A percentile compares a stretch with the other conserved stretches of the same genome.
Conservation (phyloP, 2,329 filamentous ascomycete species). For the Juglanconis sp. region DNA sequence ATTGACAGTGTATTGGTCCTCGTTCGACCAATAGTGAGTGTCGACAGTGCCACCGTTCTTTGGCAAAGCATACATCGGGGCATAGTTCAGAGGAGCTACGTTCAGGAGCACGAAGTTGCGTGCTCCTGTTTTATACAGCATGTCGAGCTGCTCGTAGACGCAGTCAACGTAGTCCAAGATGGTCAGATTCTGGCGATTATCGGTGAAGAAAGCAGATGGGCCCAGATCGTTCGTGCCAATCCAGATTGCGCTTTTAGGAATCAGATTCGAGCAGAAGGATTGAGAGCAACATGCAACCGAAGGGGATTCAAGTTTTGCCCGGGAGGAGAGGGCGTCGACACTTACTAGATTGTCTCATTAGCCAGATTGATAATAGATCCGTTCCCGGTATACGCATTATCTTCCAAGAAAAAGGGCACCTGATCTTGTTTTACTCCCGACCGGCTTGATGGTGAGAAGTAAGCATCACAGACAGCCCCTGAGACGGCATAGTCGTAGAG, state of each 20-base stretch:
- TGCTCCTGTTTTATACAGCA: slow-evolving; percentile 48
- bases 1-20: slow-evolving; percentile 37
- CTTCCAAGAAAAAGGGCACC: slow-evolving; percentile 16
- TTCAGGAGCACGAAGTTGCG: slow-evolving; percentile 59
- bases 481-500: slow-evolving; percentile 23
- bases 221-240: slow-evolving; percentile 63
- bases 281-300: background rate
- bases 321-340: background rate
- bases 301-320: background rate
- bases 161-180: slow-evolving; percentile 49
- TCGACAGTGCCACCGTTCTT: slow-evolving; percentile 39
- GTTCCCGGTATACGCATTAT: slow-evolving; percentile 10
- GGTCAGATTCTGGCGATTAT: slow-evolving; percentile 49
- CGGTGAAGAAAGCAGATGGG: slow-evolving; percentile 48
- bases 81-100: slow-evolving; percentile 48
- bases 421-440: slow-evolving; percentile 17
- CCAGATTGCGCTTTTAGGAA: slow-evolving; percentile 42
- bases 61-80: slow-evolving; percentile 49
- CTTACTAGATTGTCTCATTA: slow-evolving; percentile 17
- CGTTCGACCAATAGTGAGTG: slow-evolving; percentile 45
- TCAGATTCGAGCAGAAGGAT: too few species aligned
- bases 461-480: slow-evolving; percentile 21
- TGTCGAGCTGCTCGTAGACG: slow-evolving; percentile 46
- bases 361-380: slow-evolving; percentile 2
- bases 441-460: slow-evolving; percentile 13